Evolutionary conservation across 2,329 filamentous ascomycete species (phyloP).

Genomic region (Amesomyces nigricolor): DNA sequence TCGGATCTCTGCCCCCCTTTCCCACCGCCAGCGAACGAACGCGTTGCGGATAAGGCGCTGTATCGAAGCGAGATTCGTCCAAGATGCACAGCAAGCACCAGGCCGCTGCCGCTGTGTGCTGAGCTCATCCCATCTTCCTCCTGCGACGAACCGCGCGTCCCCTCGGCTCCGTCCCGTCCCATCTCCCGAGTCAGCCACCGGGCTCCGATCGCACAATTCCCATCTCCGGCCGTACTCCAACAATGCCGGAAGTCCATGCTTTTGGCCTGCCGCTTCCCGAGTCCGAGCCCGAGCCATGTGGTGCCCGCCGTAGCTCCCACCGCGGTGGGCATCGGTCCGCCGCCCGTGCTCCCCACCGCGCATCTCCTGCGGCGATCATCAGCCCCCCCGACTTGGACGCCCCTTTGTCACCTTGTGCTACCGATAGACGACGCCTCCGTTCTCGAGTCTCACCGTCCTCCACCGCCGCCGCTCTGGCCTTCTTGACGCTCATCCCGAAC

Average conservation of each 20-base stretch:
- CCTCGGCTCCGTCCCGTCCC: conserved; percentile 5
- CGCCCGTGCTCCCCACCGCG: not conserved
- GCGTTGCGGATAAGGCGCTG: not conserved
- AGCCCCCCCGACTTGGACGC: not conserved
- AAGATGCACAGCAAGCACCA: conserved; percentile 25
- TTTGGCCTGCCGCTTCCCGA: conserved; percentile 1
- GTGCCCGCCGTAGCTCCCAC: conserved; percentile 4
- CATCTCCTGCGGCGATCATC: not conserved
- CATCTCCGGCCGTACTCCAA: conserved; percentile 1
- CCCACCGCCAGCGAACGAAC: not conserved
- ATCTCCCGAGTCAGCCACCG: conserved; percentile 7
- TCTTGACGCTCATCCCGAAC: conserved; percentile 37
- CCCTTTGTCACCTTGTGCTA: not conserved
- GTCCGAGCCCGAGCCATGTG: conserved; percentile 5
- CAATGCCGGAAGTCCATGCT: conserved; percentile 11
- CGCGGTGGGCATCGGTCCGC: conserved; percentile 1
- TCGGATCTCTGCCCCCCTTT: not conserved
- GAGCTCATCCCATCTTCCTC: conserved; percentile 6
- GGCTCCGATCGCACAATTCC: not conserved
- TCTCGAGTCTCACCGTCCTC: not conserved
- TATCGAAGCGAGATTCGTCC: conserved; percentile 3
- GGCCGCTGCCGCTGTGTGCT: conserved; percentile 18
- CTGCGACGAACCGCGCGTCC: not conserved
- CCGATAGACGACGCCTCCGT: not conserved
- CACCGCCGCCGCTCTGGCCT: conserved; percentile 20